A percentile compares a stretch with the other conserved stretches of the same genome.
Conservation (phyloP, 805 yeast species). For the Myxozyma geophila region DNA sequence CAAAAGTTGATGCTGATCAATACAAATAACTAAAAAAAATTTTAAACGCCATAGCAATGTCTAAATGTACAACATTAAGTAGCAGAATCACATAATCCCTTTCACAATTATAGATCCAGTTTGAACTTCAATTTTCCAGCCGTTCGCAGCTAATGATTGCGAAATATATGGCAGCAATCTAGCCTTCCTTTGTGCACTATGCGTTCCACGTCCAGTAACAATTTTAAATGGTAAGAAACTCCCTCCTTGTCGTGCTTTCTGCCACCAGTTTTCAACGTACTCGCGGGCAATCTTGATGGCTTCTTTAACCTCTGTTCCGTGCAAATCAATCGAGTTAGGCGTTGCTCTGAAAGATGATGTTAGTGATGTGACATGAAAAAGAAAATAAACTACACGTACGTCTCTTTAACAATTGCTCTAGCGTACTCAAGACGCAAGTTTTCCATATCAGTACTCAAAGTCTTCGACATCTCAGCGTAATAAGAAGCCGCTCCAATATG, state of each 20-base stretch:
- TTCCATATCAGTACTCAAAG: background rate
- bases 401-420: constrained; percentile 4
- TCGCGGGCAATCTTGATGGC: constrained; percentile 20
- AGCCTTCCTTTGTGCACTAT: constrained; percentile 26
- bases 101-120: constrained; percentile 22
- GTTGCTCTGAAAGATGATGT: constrained; percentile 1
- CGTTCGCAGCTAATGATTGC: constrained; percentile 17
- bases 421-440: constrained; percentile 14
- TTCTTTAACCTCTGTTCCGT: constrained; percentile 19
- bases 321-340: constrained; percentile 19
- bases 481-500: constrained; percentile 6
- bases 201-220: constrained; percentile 34
- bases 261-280: constrained; percentile 25
- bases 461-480: constrained; percentile 5
- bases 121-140: constrained; percentile 24
- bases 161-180: constrained; percentile 23
- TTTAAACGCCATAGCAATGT: too few relatives aligned
- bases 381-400: background rate
- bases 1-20: too few relatives aligned
- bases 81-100: constrained; percentile 1
- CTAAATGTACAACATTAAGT: too few relatives aligned
- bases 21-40: too few relatives aligned
- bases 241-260: background rate
- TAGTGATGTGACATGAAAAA: background rate
- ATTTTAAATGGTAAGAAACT: constrained; percentile 16